A percentile compares a stretch with the other conserved stretches of the same genome.
Conservation (phyloP, 169 alveolate genomes). For the Plasmodium adleri region DNA sequence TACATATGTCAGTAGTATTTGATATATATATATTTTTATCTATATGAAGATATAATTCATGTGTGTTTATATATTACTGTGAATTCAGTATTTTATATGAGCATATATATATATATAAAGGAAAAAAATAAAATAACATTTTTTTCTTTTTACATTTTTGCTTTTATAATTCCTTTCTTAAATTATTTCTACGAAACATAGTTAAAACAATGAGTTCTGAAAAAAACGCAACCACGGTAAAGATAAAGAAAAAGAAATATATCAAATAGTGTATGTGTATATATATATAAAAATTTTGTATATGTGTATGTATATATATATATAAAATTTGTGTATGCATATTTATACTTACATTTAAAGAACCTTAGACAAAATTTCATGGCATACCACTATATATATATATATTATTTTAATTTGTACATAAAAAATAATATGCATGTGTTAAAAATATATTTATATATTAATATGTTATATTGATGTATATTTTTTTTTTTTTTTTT, state of each 20-base stretch:
- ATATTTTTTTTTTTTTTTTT: slow-evolving; percentile 1
- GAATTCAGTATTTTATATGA: background rate
- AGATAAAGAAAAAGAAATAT: background rate
- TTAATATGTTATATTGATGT: too few species aligned
- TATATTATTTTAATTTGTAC: too few species aligned
- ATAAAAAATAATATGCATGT: too few species aligned
- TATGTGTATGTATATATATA: background rate
- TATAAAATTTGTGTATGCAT: background rate
- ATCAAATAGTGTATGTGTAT: too few species aligned
- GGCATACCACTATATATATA: too few species aligned
- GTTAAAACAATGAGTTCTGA: slow-evolving; percentile 62
- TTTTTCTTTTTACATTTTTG: slow-evolving; percentile 6
- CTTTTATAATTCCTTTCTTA: slow-evolving; percentile 6
- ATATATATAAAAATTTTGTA: background rate
- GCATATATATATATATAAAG: slow-evolving; percentile 17
- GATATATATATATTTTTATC: background rate
- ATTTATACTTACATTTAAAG: background rate
- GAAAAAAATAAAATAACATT: background rate
- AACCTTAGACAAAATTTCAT: background rate
- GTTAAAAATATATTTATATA: too few species aligned
- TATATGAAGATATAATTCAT: background rate
- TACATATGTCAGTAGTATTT: too few species aligned
- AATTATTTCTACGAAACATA: slow-evolving; percentile 4
- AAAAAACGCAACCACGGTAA: slow-evolving; percentile 73
- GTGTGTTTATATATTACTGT: background rate